phyloP scores from a whole-genome alignment of 805 yeast species.

The Metschnikowia vanudenii region DNA sequence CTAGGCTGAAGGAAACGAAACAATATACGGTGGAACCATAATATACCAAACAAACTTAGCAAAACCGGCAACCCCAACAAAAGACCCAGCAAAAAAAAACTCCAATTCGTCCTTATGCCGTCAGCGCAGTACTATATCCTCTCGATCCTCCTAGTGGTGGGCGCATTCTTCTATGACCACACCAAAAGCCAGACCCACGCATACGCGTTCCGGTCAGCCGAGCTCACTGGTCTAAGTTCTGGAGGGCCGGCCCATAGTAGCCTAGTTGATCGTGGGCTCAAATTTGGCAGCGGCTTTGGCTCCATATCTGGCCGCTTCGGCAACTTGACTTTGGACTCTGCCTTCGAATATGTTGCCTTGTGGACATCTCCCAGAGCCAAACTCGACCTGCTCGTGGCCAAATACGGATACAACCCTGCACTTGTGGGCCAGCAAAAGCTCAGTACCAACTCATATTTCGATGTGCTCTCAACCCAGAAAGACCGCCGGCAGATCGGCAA shows the following conservation, averaged over 20 bases:
- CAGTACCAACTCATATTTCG: constrained; percentile 19
- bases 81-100: too few relatives aligned
- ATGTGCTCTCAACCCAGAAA: constrained; percentile 21
- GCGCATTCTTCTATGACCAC: not conserved
- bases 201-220: not conserved
- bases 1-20: too few relatives aligned
- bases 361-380: not conserved
- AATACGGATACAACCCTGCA: constrained; percentile 17
- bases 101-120: not conserved
- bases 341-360: not conserved
- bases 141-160: not conserved
- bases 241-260: too few relatives aligned
- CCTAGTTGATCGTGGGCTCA: too few relatives aligned
- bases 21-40: too few relatives aligned
- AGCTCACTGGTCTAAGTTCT: too few relatives aligned
- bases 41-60: too few relatives aligned
- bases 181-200: not conserved
- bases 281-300: too few relatives aligned
- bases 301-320: too few relatives aligned
- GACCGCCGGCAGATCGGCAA: constrained; percentile 43
- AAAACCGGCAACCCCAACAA: too few relatives aligned
- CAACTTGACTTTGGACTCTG: too few relatives aligned
- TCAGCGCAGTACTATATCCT: not conserved
- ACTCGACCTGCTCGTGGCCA: not conserved
- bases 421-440: constrained; percentile 17